Base-by-base conservation (phyloP, 306 rosid species). In the Styphnolobium japonicum region DNA sequence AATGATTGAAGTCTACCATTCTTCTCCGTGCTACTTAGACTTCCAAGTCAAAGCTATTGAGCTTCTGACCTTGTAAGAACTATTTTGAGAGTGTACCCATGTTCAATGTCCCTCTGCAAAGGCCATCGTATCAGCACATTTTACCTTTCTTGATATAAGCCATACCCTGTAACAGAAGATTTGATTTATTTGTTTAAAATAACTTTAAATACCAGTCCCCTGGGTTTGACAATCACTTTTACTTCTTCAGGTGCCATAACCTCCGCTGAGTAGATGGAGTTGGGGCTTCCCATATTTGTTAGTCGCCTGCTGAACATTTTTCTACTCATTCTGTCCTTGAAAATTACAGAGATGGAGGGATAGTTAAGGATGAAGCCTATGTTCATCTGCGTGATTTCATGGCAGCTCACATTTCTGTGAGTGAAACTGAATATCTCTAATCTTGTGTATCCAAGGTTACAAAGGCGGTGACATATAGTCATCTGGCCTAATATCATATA, bases 41-140 rank as follows among this genome's bases (percentile, higher is more conserved):
- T 90, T 89, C 97, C 97, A 94, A 68, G 92, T 88, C 78, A 92
- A 93, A 61, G 91, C 82, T 70, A 94, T 89, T 25, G 97, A 94
- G 81, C 98, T 94, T 87, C 90, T 94, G 45, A 92, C 98, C 76
- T 76, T 89, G 79, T 81, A 69, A 16, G 80, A 80, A 77, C 83
- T 67, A 48, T 84, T 89, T 27, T 84, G 71, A 18, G 88, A 81
- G 63, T 87, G 78, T 4, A 86, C 21, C 98, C 98, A 94, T 39
- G 91, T 81, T 87, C 92, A 86, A 85, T 88, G 85, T 68, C 97
- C 98, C 72, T 93, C 87, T 61, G 88, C 83, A 61, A 63, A 89
- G 51, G 49, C 58, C 83, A 46, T 43, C 0, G 1, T 45, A 76
- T 52, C 72, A 57, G 9, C 64, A 77, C 64, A 83, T 16, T 12